A percentile compares a stretch with the other conserved stretches of the same genome.
These are phyloP conservation scores for Phytophthora pistaciae DNA, from an alignment of 352 stramenopile genomes.

Conservation along the genomic window DNA sequence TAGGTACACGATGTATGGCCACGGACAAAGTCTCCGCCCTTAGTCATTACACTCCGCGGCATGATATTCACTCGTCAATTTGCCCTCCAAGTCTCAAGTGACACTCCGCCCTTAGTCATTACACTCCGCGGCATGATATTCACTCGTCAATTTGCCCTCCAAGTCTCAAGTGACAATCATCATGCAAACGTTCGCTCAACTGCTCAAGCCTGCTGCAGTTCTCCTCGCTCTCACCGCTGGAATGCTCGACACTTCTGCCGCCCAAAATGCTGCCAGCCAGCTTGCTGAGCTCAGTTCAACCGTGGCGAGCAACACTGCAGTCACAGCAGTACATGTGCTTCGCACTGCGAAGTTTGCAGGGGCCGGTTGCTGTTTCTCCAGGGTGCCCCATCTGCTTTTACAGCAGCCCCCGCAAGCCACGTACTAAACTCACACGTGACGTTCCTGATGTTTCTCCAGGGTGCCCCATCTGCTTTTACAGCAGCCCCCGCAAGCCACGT, in stretches of 20 bases:
- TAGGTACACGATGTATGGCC: constrained; percentile 12
- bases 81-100: constrained; percentile 9
- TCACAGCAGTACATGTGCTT: constrained; percentile 10
- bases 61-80: constrained; percentile 16
- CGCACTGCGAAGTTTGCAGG: no score
- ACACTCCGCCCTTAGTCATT: background rate
- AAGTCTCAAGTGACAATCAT: constrained; percentile 2
- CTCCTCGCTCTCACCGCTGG: constrained; percentile 9
- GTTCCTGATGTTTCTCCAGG: constrained; percentile 8
- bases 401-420: background rate
- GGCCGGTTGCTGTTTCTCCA: no score
- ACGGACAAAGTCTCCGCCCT: background rate
- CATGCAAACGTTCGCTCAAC: constrained; percentile 1
- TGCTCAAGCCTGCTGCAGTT: constrained; percentile 4
- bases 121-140: background rate
- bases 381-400: no score
- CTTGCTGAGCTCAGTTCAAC: constrained; percentile 14
- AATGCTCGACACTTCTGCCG: constrained; percentile 1
- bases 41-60: background rate
- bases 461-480: no score
- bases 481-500: background rate
- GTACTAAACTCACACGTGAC: constrained; percentile 9
- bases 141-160: constrained; percentile 20
- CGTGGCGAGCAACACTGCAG: constrained; percentile 12
- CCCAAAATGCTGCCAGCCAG: constrained; percentile 13